Base-by-base conservation (phyloP, 371 early-diverging fungal genomes). In the Blakeslea trispora region DNA sequence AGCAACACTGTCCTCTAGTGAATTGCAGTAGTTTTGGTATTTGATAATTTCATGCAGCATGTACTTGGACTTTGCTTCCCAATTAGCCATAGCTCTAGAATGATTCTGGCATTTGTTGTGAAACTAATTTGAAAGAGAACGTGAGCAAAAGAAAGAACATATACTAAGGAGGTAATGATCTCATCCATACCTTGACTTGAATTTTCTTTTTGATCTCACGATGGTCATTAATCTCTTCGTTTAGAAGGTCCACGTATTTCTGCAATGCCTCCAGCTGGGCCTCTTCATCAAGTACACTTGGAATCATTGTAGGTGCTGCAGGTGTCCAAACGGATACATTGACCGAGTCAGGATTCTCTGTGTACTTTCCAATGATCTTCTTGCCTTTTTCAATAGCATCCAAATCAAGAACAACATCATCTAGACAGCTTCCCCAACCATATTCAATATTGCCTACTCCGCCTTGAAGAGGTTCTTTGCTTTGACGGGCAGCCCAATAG, bases 401-500 rank as follows among this genome's bases (percentile, higher is more conserved):
- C 50, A 66, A 42, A 32, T 69, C 61, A n/a, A 66, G 23, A 44
- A 64, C 58, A 6, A 66, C 69, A 45, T 69, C 62, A 52, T 84
- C 74, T 17, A 82, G 72, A 7, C 85, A 79, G 31, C 75, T 74
- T 40, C 87, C 84, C 96, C 96, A 96, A 1, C 97, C 97, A 56
- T 91, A 95, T 59, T 95, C 95, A 64, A 89, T 81, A 58, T 89
- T 94, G 49, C 89, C 80, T 3, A 91, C 85, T 34, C 90, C 91
- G 24, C 94, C 94, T 9, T 81, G 69, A 53, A 95, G 64, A 1
- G 96, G 96, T 57, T 92, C 94, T 66, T 90, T 92, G 55, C 88
- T 88, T 52, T 86, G 83, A 24, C 93, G 72, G 11, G 95, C 94
- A 2, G 95, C 93, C 95, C 96, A 95, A 59, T 89, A 92, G 67